These are phyloP conservation scores for Exophiala sp. DNA, from an alignment of 2,329 filamentous ascomycete species.

Conservation along the genomic window DNA sequence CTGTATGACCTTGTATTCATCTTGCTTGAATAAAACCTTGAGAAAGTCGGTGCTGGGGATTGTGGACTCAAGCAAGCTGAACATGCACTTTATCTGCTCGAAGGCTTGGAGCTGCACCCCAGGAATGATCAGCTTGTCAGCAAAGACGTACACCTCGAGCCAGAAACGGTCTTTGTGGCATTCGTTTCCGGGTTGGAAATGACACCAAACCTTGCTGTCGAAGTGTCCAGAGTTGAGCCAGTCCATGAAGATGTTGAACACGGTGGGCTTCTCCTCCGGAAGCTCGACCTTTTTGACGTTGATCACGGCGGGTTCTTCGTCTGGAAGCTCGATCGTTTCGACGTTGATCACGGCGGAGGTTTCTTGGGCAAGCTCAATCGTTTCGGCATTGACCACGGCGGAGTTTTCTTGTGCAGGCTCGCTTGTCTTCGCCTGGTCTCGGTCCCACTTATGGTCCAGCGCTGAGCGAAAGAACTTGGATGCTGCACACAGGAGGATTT, in stretches of 20 bases:
- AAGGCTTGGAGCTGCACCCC: conserved; percentile 3
- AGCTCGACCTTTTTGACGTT: conserved; percentile 43
- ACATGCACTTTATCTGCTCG: background rate
- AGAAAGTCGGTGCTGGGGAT: conserved; percentile 2
- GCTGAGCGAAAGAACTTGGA: conserved; percentile 45
- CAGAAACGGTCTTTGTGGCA: conserved; percentile 5
- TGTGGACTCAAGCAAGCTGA: background rate
- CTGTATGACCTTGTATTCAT: background rate
- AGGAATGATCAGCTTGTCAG: conserved; percentile 2
- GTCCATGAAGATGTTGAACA: conserved; percentile 54
- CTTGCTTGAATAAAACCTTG: background rate
- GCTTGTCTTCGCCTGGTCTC: no score
- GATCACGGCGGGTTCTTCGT: conserved; percentile 5
- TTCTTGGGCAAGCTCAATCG: no score
- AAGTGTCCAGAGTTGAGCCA: conserved; percentile 44
- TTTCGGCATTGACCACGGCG: no score
- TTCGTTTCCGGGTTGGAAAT: background rate
- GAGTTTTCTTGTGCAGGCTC: no score
- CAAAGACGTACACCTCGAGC: conserved; percentile 7
- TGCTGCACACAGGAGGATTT: conserved; percentile 45
- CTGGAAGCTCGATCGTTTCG: background rate
- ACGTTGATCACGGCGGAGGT: no score
- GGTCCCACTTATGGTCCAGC: no score
- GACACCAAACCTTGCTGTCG: background rate
- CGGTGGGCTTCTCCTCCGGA: conserved; percentile 48